These are phyloP conservation scores for Fonsecaea monophora DNA, from an alignment of 2,329 filamentous ascomycete genomes.

Conservation along the genomic window DNA sequence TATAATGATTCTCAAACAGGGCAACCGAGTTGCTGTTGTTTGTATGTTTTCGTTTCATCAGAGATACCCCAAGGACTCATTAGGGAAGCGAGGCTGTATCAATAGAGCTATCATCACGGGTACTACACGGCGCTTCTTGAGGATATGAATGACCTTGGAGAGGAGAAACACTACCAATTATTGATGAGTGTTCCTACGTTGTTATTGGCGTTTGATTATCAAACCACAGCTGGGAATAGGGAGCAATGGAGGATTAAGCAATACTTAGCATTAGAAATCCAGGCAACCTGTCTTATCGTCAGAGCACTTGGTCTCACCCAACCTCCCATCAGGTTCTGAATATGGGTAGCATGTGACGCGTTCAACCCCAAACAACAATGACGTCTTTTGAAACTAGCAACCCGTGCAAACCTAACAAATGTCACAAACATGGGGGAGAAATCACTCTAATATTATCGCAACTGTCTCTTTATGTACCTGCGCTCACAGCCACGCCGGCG, in stretches of 20 bases:
- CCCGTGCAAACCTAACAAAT: constrained; percentile 31
- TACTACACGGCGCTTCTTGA: constrained; percentile 46
- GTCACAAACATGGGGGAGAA: constrained; percentile 10
- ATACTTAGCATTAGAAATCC: constrained; percentile 8
- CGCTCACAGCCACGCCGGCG: background rate
- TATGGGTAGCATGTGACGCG: constrained; percentile 31
- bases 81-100: constrained; percentile 39
- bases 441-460: background rate
- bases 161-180: constrained; percentile 13
- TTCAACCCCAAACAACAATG: constrained; percentile 25
- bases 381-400: constrained; percentile 14
- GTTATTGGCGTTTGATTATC: constrained; percentile 11
- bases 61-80: constrained; percentile 41
- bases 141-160: constrained; percentile 68
- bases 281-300: background rate
- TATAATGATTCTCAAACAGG: constrained; percentile 17
- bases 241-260: background rate
- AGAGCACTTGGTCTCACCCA: background rate
- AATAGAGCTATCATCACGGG: constrained; percentile 24
- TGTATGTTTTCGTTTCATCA: constrained; percentile 26
- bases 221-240: background rate
- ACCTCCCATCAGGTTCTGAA: background rate
- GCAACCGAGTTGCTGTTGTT: constrained; percentile 16
- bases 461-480: background rate
- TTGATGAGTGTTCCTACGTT: constrained; percentile 8